These are phyloP conservation scores for Kwoniella heveanensis DNA, from an alignment of 768 basidiomycete genomes.

Conservation along the genomic window DNA sequence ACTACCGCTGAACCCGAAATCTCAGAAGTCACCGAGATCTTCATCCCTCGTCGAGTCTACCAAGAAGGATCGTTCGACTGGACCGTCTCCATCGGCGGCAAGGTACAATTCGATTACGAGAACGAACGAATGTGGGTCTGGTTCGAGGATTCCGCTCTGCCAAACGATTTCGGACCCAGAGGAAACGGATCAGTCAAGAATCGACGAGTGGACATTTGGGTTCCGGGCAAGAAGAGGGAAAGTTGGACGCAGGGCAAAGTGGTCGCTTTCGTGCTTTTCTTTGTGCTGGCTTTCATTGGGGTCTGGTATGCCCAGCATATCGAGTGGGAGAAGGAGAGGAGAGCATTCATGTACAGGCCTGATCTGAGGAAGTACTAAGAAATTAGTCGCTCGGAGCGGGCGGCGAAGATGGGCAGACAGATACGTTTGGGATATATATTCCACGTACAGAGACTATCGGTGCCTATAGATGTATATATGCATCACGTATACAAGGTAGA, in stretches of 20 bases:
- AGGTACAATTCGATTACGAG: constrained; percentile 34
- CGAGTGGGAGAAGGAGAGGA: constrained; percentile 29
- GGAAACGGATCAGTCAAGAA: constrained; percentile 11
- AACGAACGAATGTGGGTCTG: constrained; percentile 42
- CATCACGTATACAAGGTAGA: too few species aligned
- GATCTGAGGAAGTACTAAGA: not conserved
- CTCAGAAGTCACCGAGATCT: constrained; percentile 44
- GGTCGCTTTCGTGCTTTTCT: constrained; percentile 7
- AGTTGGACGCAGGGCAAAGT: not conserved
- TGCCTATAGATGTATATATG: too few species aligned
- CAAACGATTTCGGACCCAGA: not conserved
- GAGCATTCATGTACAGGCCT: constrained; percentile 4
- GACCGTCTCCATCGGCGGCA: constrained; percentile 34
- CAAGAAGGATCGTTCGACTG: constrained; percentile 18
- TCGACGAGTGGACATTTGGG: constrained; percentile 42
- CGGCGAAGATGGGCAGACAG: too few species aligned
- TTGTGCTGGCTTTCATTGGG: constrained; percentile 16
- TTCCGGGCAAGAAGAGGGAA: constrained; percentile 11
- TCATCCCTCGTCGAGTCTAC: constrained; percentile 41
- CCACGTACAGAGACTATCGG: too few species aligned
- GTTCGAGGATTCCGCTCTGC: constrained; percentile 32
- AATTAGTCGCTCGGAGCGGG: too few species aligned
- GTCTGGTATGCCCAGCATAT: constrained; percentile 11
- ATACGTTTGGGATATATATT: too few species aligned
- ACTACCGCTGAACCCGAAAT: constrained; percentile 1